Percentiles rank a stretch among this genome's conserved stretches.
phyloP scores from a whole-genome alignment of 306 rosid genomes.

The Lathyrus sativus region DNA sequence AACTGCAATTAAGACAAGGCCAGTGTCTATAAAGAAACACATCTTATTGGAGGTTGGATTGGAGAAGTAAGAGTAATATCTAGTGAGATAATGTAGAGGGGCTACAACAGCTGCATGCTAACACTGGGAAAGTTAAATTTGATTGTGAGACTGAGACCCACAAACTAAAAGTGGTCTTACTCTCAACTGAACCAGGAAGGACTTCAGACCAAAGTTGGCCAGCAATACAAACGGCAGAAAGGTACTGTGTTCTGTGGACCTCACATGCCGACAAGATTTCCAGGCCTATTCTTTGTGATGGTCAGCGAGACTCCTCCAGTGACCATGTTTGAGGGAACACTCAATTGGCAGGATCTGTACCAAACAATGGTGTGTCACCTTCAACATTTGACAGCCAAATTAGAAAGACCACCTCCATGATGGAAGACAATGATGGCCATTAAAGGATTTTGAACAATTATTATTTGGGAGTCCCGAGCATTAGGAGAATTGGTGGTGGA shows the following conservation, averaged over 20 bases:
- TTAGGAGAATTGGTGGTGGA: constrained; percentile 5
- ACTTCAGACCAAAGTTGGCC: not conserved
- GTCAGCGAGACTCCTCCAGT: not conserved
- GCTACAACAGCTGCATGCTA: not conserved
- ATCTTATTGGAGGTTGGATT: not conserved
- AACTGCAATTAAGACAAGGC: not conserved
- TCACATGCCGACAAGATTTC: not conserved
- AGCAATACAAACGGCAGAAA: not conserved
- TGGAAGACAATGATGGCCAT: not conserved
- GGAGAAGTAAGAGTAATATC: not conserved
- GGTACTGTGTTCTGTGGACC: not conserved
- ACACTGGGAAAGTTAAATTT: not conserved
- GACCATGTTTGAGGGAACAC: not conserved
- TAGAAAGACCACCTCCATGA: not conserved
- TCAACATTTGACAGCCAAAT: not conserved
- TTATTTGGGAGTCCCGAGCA: not conserved
- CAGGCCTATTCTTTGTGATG: not conserved
- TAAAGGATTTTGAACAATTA: not conserved
- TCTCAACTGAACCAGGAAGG: not conserved
- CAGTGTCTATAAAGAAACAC: not conserved
- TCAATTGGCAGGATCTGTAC: not conserved
- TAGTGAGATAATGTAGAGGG: not conserved
- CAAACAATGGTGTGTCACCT: not conserved
- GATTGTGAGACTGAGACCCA: not conserved
- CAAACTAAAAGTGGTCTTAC: not conserved